A percentile compares a stretch with the other conserved stretches of the same genome.
Conservation (phyloP, 495 filamentous ascomycete genomes). For the Lasiosphaeria hispida region DNA sequence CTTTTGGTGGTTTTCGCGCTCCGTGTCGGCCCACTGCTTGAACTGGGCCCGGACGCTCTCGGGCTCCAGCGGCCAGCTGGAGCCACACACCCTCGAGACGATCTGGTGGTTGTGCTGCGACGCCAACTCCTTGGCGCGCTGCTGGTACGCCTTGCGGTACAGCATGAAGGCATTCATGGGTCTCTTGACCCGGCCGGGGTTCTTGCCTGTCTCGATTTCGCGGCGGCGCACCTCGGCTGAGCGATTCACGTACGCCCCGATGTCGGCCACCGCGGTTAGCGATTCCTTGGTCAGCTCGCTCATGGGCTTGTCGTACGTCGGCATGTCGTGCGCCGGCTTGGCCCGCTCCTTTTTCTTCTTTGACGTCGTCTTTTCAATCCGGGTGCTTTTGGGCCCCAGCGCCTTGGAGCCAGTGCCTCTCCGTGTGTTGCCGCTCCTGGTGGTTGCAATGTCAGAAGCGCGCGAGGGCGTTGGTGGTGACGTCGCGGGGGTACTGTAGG, state of each 20-base stretch:
- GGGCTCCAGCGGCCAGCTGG: constrained; percentile 83
- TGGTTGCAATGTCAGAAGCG: constrained; percentile 36
- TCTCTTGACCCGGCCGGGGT: constrained; percentile 75
- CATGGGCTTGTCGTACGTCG: constrained; percentile 64
- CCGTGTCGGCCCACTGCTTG: constrained; percentile 74
- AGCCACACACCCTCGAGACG: constrained; percentile 78
- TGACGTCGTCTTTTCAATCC: constrained; percentile 36
- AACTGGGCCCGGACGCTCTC: constrained; percentile 70
- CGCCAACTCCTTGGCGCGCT: constrained; percentile 78
- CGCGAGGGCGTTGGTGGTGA: constrained; percentile 49
- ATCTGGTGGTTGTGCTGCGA: constrained; percentile 91
- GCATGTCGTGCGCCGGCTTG: constrained; percentile 50
- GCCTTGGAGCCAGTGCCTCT: constrained; percentile 15
- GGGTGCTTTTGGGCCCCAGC: constrained; percentile 22
- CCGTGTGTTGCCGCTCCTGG: constrained; percentile 41
- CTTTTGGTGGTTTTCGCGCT: constrained; percentile 79
- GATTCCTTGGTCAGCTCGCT: constrained; percentile 69
- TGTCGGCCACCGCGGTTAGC: constrained; percentile 68
- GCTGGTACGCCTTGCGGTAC: constrained; percentile 89
- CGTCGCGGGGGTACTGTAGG: constrained; percentile 51
- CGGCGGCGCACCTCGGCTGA: constrained; percentile 59
- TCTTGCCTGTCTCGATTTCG: constrained; percentile 66
- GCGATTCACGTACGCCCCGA: constrained; percentile 78
- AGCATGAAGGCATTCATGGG: constrained; percentile 99
- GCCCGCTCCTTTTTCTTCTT: constrained; percentile 48